Evolutionary conservation across 2,329 filamentous ascomycete genomes (phyloP).

Genomic region (Boeremia lycopersici): DNA sequence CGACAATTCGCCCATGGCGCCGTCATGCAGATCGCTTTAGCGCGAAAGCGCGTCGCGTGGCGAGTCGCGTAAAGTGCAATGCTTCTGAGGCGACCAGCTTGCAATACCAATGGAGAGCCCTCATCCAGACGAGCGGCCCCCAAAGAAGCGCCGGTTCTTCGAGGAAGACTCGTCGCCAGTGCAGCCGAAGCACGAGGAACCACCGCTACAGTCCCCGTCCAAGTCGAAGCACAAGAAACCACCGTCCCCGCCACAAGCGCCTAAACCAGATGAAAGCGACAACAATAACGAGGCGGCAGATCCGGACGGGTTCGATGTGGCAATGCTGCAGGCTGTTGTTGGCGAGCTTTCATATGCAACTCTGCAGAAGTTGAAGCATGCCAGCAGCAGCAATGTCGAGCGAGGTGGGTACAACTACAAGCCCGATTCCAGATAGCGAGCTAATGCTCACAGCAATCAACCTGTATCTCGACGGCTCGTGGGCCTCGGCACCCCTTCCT

Average conservation of each 20-base stretch:
- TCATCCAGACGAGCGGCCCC: constrained; percentile 59
- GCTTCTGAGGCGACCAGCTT: not conserved
- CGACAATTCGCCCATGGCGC: constrained; percentile 33
- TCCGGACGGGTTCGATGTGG: constrained; percentile 58
- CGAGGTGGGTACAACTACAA: constrained; percentile 41
- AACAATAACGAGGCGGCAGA: constrained; percentile 16
- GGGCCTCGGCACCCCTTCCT: constrained; percentile 50
- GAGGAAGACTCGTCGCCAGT: constrained; percentile 55
- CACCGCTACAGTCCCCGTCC: constrained; percentile 34
- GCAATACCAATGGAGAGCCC: constrained; percentile 43
- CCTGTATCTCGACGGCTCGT: constrained; percentile 68
- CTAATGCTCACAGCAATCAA: constrained; percentile 59
- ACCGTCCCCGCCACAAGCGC: constrained; percentile 40
- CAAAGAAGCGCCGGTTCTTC: constrained; percentile 69
- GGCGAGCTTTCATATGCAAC: constrained; percentile 57
- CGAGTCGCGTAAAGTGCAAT: constrained; percentile 5
- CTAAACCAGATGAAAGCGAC: constrained; percentile 19
- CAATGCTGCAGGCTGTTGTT: constrained; percentile 63
- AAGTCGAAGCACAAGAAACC: constrained; percentile 28
- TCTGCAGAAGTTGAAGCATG: constrained; percentile 56
- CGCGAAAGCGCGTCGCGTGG: constrained; percentile 44
- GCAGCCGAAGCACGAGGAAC: constrained; percentile 26
- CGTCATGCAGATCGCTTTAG: constrained; percentile 28
- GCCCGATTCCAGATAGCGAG: not conserved
- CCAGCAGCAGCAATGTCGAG: constrained; percentile 61